Evolutionary conservation across 768 basidiomycete species (phyloP), one percentile per base, ranked within the genome.

Genomic region (Naganishia antarctica): DNA sequence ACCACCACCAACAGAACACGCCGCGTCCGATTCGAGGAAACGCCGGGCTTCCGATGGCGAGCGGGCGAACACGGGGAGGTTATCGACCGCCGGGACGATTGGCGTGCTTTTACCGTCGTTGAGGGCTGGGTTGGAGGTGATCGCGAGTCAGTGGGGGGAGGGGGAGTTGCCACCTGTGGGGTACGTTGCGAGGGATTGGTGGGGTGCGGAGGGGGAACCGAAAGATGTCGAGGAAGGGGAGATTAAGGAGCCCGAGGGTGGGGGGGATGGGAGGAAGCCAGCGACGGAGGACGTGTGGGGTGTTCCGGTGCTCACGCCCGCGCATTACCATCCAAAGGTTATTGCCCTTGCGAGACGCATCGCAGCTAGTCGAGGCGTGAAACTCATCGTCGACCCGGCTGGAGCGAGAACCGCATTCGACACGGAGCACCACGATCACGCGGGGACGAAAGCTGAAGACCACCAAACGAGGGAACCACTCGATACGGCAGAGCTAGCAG

Each of bases 301-400:
- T 41, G 13, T 37, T 3, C 34, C 61, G 23, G 15, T 28, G 12
- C 43, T 61, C 23, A 46, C 59, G 16, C 9, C 43, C 45, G 18
- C 28, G 12, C 63, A 64, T 45, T 50, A 59, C 29, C 57, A 53
- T 48, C 64, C 61, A 44, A 66, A 60, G 60, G 66, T 65, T 34
- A 60, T 60, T 44, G 63, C 47, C 41, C 64, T 31, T 18, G 68
- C 60, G 34, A 64, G 57, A 34, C 57, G 49, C 16, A 58, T 67
- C 41, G 64, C 66, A 32, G 57, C 65, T 18, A 48, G 50, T 37
- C 49, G 65, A 12, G 53, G 63, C 2, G 61, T 64, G 25, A 66
- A 66, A 49, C 60, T 67, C 8, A 12, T 64, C 21, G 23, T 59
- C 3, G 63, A 65, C 31, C 26, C 61, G 13, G 7, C 34, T 15